phyloP scores from a whole-genome alignment of 495 filamentous ascomycete species.

The Daldinia childiae region DNA sequence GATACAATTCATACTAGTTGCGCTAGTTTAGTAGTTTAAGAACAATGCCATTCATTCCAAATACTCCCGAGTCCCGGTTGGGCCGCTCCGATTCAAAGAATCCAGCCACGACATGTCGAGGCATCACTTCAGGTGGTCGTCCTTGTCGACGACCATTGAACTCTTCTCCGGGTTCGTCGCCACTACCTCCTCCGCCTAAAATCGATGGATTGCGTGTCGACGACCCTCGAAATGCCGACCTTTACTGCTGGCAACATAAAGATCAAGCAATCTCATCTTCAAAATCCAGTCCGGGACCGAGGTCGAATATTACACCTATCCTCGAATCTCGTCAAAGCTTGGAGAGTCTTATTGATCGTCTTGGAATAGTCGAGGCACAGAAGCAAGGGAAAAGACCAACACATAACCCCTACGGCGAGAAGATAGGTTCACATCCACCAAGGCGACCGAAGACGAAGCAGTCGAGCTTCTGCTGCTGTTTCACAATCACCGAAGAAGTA shows the following conservation, averaged over 20 bases:
- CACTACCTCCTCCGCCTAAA: constrained; percentile 49
- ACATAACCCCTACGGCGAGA: constrained; percentile 33
- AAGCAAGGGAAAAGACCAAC: constrained; percentile 45
- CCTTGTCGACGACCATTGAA: constrained; percentile 79
- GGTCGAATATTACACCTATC: constrained; percentile 46
- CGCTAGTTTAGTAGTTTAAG: not conserved
- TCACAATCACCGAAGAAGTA: constrained; percentile 50
- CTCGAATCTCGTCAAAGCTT: constrained; percentile 74
- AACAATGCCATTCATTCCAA: constrained; percentile 78
- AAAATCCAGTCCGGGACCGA: constrained; percentile 53
- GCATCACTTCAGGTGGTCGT: constrained; percentile 78
- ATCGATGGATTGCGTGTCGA: constrained; percentile 58
- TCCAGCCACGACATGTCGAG: constrained; percentile 85
- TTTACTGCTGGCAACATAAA: constrained; percentile 94
- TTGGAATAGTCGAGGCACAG: constrained; percentile 72
- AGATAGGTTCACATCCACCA: constrained; percentile 36
- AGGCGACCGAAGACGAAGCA: constrained; percentile 48
- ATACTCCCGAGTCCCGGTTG: constrained; percentile 85
- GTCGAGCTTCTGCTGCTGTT: constrained; percentile 56
- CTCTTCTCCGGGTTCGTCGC: constrained; percentile 48
- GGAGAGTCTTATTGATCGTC: constrained; percentile 80
- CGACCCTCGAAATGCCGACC: constrained; percentile 53
- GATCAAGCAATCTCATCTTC: constrained; percentile 73
- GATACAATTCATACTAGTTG: constrained; percentile 4
- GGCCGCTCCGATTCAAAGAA: constrained; percentile 83